These are phyloP conservation scores for Calycina herbarum DNA, from an alignment of 2,329 filamentous ascomycete species.

Conservation along the genomic window DNA sequence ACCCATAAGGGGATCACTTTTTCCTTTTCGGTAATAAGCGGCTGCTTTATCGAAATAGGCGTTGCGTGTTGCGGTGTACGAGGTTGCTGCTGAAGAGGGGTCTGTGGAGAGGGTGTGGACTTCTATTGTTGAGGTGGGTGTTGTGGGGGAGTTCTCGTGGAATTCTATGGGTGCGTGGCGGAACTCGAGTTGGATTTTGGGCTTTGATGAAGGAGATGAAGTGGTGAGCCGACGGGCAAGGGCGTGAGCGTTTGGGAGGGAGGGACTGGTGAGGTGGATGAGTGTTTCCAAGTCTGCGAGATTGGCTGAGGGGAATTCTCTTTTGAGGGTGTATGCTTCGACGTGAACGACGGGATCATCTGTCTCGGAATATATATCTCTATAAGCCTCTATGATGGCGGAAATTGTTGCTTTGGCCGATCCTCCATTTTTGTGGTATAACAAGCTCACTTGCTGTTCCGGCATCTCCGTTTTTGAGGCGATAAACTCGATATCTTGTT, in stretches of 20 bases:
- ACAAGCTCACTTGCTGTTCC: conserved; percentile 50
- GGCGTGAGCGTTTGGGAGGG: conserved; percentile 57
- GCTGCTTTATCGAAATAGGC: conserved; percentile 57
- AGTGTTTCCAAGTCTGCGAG: conserved; percentile 51
- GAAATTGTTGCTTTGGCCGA: conserved; percentile 56
- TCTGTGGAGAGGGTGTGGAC: conserved; percentile 8
- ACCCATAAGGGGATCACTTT: conserved; percentile 71
- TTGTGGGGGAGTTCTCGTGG: conserved; percentile 9
- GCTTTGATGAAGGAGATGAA: conserved; percentile 13
- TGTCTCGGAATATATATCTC: conserved; percentile 40
- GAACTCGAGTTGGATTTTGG: conserved; percentile 33
- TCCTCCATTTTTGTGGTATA: conserved; percentile 61
- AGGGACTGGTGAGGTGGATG: conserved; percentile 56
- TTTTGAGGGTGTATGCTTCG: conserved; percentile 53
- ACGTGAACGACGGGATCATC: conserved; percentile 46
- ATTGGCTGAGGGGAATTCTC: conserved; percentile 54
- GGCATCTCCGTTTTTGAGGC: conserved; percentile 49
- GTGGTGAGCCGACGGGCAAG: conserved; percentile 55
- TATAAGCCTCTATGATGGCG: conserved; percentile 43
- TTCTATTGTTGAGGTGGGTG: conserved; percentile 10
- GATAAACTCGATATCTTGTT: conserved; percentile 61
- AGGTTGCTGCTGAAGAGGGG: conserved; percentile 17
- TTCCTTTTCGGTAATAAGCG: conserved; percentile 58
- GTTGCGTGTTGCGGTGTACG: conserved; percentile 26
- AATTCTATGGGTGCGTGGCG: conserved; percentile 31